Evolutionary conservation across 2,329 filamentous ascomycete genomes (phyloP), one percentile per base, ranked within the genome.

Genomic region (Arthroderma sp.): DNA sequence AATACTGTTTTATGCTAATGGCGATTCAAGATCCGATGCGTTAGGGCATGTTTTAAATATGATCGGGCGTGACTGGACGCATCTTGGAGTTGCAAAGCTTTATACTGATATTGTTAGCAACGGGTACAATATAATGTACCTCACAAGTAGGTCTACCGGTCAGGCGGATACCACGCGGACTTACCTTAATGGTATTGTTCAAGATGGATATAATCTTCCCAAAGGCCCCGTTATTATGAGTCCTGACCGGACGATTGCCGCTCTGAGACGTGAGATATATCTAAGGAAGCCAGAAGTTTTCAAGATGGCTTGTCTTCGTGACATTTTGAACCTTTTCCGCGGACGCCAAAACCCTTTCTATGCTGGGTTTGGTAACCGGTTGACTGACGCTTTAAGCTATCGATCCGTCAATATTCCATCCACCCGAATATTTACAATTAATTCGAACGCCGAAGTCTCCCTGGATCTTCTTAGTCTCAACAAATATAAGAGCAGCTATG

Each of bases 41-140:
- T 70, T 94, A 9, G 91, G 91, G 9, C 91, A 98, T 58, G 85
- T 98, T 37, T 67, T 96, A 44, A 96, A 89, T 68, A 91, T 91
- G 78, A 89, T 98, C 52, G 91, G 91, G 36, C 81, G 91, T 40
- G 91, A 98, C 64, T 98, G 91, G 91, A 98, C 91, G 3, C 91
- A 98, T 61, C 77, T 87, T 10, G 91, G 91, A 33, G 89, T 98
- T 27, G 93, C 91, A 22, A 98, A 98, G 67, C 74, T 98, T 6
- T 98, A 96, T 65, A 91, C 84, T 40, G 93, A 98, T 54, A 98
- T 98, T 53, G 80, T 81, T 1, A 80, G 83, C 55, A 98, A 98
- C 57, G 91, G 91, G 5, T 98, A 96, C 72, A 96, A 98, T 62
- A 93, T 98, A 59, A 87, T 98, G 76, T 98, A 98, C 61, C 74